Evolutionary conservation across 345 rosid species (phyloP).

Genomic region (Cochlearia excelsa): DNA sequence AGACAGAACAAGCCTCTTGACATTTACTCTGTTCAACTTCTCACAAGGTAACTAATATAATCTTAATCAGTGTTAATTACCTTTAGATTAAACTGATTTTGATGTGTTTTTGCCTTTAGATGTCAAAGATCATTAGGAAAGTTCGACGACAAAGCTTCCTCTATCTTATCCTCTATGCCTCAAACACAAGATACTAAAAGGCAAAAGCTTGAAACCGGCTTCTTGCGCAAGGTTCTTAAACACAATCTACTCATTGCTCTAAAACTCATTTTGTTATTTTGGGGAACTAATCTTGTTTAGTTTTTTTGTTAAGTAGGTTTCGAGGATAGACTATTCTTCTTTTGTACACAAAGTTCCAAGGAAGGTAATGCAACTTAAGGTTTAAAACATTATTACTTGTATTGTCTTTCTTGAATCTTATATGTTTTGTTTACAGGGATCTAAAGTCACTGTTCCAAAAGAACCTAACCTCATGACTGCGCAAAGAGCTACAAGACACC

Average conservation of each 20-base stretch:
- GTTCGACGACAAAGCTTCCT: constrained; percentile 38
- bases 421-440: constrained; percentile 20
- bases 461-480: constrained; percentile 38
- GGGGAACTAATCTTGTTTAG: background rate
- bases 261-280: background rate
- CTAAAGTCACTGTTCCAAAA: constrained; percentile 34
- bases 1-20: constrained; percentile 52
- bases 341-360: constrained; percentile 52
- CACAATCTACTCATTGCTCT: background rate
- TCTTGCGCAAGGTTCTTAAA: constrained; percentile 49
- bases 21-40: constrained; percentile 39
- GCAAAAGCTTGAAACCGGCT: constrained; percentile 84
- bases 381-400: background rate
- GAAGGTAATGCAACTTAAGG: constrained; percentile 24
- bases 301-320: constrained; percentile 44
- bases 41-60: constrained; percentile 38
- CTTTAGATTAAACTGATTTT: constrained; percentile 10
- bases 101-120: constrained; percentile 33
- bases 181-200: constrained; percentile 59
- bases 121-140: constrained; percentile 38
- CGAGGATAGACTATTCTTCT: constrained; percentile 53
- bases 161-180: constrained; percentile 34
- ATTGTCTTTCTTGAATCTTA: constrained; percentile 2
- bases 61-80: background rate
- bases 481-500: constrained; percentile 25